These are phyloP conservation scores for Cunninghamia lanceolata DNA, from an alignment of 75 land plant species.

Conservation along the genomic window DNA sequence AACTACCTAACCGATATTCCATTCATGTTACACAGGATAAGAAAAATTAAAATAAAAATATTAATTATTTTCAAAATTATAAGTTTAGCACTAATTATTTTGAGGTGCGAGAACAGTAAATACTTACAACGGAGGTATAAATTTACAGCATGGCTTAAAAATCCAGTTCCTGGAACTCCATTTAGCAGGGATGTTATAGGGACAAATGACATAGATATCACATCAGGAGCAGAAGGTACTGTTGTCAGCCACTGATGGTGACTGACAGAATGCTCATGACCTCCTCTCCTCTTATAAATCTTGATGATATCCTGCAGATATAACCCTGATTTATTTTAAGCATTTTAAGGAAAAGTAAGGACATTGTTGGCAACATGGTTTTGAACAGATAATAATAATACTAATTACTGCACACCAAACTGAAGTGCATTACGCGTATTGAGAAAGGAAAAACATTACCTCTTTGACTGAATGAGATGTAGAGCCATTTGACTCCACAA, in stretches of 20 bases:
- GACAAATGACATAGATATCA: conserved; percentile 74
- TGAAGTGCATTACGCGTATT: not conserved
- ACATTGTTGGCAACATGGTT: not conserved
- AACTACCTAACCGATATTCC: too few relatives aligned
- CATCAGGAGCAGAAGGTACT: conserved; percentile 61
- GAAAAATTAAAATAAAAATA: not conserved
- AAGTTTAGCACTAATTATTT: not conserved
- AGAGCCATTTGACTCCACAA: conserved; percentile 7
- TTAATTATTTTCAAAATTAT: not conserved
- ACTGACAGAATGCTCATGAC: conserved; percentile 37
- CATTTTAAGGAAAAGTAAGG: not conserved
- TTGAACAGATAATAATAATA: conserved; percentile 2
- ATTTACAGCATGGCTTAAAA: conserved; percentile 79
- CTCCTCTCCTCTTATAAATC: conserved; percentile 59
- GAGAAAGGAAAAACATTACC: conserved; percentile 8
- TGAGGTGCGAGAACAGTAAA: not conserved
- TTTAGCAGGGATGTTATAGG: conserved; percentile 75
- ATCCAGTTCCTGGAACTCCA: conserved; percentile 78
- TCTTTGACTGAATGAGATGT: conserved; percentile 23
- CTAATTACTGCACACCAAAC: not conserved
- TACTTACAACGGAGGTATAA: conserved; percentile 80
- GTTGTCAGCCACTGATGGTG: conserved; percentile 75
- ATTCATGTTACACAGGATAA: not conserved
- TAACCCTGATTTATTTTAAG: not conserved
- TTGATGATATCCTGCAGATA: conserved; percentile 50